These are phyloP conservation scores for Rhizopogon roseolus DNA, from an alignment of 768 basidiomycete species.

Conservation along the genomic window DNA sequence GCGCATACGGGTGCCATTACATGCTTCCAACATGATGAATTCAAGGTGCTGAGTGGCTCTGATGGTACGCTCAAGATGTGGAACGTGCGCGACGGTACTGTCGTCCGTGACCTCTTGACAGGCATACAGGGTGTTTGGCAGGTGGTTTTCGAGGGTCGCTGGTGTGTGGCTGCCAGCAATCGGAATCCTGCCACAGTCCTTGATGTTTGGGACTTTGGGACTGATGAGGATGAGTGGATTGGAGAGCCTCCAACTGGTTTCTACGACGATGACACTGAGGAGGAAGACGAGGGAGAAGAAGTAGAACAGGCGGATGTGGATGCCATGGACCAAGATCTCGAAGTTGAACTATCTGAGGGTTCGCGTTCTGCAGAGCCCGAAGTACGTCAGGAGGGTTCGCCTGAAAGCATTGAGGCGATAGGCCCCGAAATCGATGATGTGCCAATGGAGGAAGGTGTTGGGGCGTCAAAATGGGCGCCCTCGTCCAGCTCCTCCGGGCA, in stretches of 20 bases:
- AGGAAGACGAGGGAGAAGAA: slow-evolving; percentile 33
- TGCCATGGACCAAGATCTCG: slow-evolving; percentile 68
- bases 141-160: slow-evolving; percentile 89
- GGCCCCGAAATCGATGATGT: slow-evolving; percentile 28
- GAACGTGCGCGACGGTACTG: slow-evolving; percentile 85
- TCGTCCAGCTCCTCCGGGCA: slow-evolving; percentile 13
- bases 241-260: slow-evolving; percentile 73
- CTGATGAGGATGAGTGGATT: slow-evolving; percentile 70
- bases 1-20: slow-evolving; percentile 98
- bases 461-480: slow-evolving; percentile 25
- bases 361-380: slow-evolving; percentile 24
- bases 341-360: slow-evolving; percentile 28
- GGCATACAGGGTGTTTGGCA: slow-evolving; percentile 98
- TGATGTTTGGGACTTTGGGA: slow-evolving; percentile 90
- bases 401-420: slow-evolving; percentile 20
- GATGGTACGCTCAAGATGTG: slow-evolving; percentile 98
- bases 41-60: slow-evolving; percentile 91
- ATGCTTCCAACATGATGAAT: slow-evolving; percentile 98
- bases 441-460: slow-evolving; percentile 22
- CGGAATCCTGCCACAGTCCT: slow-evolving; percentile 71
- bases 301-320: slow-evolving; percentile 59
- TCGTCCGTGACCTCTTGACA: slow-evolving; percentile 83
- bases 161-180: slow-evolving; percentile 93
- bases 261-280: slow-evolving; percentile 65
- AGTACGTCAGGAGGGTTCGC: slow-evolving; percentile 21